Evolutionary conservation across 768 basidiomycete species (phyloP).

Genomic region (Termitomyces heimii): DNA sequence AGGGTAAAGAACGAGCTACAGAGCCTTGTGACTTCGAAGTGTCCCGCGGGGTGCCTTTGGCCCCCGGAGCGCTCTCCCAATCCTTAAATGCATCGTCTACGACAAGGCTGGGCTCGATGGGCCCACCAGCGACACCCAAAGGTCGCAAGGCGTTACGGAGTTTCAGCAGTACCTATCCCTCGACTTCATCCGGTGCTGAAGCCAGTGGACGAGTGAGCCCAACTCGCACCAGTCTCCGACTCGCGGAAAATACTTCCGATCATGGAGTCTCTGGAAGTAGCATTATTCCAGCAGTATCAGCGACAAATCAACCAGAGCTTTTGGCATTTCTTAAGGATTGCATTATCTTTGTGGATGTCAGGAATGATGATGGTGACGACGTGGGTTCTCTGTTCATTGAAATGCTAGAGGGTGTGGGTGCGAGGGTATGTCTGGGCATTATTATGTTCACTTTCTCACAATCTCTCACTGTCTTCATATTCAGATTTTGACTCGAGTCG

Average conservation of each 20-base stretch:
- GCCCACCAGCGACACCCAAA: conserved; percentile 41
- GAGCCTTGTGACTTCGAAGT: conserved; percentile 29
- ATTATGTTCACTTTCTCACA: background rate
- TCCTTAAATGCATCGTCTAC: conserved; percentile 49
- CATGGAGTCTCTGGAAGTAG: conserved; percentile 13
- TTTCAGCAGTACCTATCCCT: conserved; percentile 30
- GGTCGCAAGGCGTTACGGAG: conserved; percentile 30
- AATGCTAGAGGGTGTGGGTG: conserved; percentile 76
- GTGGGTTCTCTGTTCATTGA: conserved; percentile 78
- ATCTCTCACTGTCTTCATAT: background rate
- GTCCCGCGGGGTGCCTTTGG: conserved; percentile 51
- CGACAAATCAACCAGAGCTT: conserved; percentile 22
- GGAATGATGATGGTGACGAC: conserved; percentile 78
- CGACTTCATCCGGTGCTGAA: conserved; percentile 1
- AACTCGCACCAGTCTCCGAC: conserved; percentile 8
- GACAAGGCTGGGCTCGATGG: conserved; percentile 32
- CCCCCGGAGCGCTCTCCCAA: conserved; percentile 55
- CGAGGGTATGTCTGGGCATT: conserved; percentile 44
- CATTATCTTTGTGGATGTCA: conserved; percentile 82
- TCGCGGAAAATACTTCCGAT: conserved; percentile 11
- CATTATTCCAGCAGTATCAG: conserved; percentile 13
- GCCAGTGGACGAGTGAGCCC: conserved; percentile 4
- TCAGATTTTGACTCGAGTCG: conserved; percentile 59
- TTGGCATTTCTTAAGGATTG: conserved; percentile 66
- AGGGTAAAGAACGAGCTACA: conserved; percentile 24